These are phyloP conservation scores for Claviceps pazoutovae DNA, from an alignment of 2,329 filamentous ascomycete genomes.

Conservation along the genomic window DNA sequence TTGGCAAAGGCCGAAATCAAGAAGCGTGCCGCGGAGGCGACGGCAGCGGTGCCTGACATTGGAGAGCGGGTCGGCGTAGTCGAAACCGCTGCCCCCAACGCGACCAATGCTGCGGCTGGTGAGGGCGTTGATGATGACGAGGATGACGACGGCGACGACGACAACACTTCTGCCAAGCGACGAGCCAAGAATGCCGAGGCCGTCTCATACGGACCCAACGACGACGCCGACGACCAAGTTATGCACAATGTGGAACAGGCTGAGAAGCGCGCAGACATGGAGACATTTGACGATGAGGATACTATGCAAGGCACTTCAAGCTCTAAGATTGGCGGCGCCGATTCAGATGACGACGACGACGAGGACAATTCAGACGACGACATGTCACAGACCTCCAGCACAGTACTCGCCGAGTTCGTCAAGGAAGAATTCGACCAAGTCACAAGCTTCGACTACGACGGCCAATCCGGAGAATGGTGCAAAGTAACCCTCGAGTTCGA, in stretches of 20 bases:
- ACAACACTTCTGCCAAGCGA: slow-evolving; percentile 62
- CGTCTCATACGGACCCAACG: slow-evolving; percentile 81
- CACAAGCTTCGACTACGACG: slow-evolving; percentile 67
- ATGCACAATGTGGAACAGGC: slow-evolving; percentile 49
- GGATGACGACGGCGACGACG: slow-evolving; percentile 64
- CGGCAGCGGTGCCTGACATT: slow-evolving; percentile 64
- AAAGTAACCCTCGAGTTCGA: slow-evolving; percentile 75
- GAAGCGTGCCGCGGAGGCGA: slow-evolving; percentile 54
- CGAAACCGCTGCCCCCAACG: slow-evolving; percentile 29
- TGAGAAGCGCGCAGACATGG: slow-evolving; percentile 34
- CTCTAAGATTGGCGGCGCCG: slow-evolving; percentile 21
- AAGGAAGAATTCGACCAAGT: slow-evolving; percentile 52
- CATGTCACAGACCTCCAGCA: slow-evolving; percentile 21
- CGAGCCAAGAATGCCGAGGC: slow-evolving; percentile 66
- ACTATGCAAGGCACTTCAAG: slow-evolving; percentile 22
- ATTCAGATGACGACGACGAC: slow-evolving; percentile 21
- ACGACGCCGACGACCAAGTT: slow-evolving; percentile 76
- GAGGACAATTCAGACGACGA: slow-evolving; percentile 23
- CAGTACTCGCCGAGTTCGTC: slow-evolving; percentile 48
- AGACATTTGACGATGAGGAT: slow-evolving; percentile 36
- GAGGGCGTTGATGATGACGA: slow-evolving; percentile 30
- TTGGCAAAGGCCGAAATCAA: slow-evolving; percentile 68
- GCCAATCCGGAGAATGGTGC: slow-evolving; percentile 58
- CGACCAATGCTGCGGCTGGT: slow-evolving; percentile 20
- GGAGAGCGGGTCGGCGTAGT: slow-evolving; percentile 39